A percentile compares a stretch with the other conserved stretches of the same genome.
These are phyloP conservation scores for Cicer judaicum DNA, from an alignment of 306 rosid genomes.

Conservation along the genomic window DNA sequence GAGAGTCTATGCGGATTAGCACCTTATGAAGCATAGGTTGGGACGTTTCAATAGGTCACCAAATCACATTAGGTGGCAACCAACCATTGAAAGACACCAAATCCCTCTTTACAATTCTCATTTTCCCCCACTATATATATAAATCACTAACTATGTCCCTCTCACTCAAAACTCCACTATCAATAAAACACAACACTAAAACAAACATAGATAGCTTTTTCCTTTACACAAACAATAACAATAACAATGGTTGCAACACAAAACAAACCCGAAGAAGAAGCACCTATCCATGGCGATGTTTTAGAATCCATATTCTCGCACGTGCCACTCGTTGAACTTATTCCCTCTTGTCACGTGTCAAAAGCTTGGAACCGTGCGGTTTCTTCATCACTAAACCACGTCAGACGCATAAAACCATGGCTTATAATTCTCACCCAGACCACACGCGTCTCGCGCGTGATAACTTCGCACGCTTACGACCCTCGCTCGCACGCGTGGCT, in stretches of 20 bases:
- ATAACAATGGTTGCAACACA: constrained; percentile 9
- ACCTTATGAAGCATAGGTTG: neutral
- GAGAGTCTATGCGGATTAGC: neutral
- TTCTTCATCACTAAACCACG: constrained; percentile 60
- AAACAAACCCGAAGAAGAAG: constrained; percentile 48
- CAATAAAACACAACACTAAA: neutral
- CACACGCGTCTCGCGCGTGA: constrained; percentile 48
- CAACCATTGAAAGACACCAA: neutral
- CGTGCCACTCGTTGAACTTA: constrained; percentile 67
- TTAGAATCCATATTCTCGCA: constrained; percentile 63
- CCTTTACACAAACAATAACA: neutral
- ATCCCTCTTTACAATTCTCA: neutral
- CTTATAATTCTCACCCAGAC: constrained; percentile 60
- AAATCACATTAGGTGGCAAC: neutral
- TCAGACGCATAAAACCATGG: constrained; percentile 68
- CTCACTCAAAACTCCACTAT: neutral
- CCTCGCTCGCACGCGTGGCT: constrained; percentile 76
- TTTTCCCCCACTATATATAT: constrained; percentile 13
- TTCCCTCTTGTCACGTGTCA: constrained; percentile 59
- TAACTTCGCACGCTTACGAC: constrained; percentile 65
- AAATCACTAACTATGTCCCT: neutral
- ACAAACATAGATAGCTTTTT: neutral
- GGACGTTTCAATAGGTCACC: neutral
- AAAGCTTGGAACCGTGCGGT: constrained; percentile 65
- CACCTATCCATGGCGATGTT: constrained; percentile 66